These are phyloP conservation scores for Enterospora canceri DNA, from an alignment of 371 early-diverging fungal species.

Conservation along the genomic window DNA sequence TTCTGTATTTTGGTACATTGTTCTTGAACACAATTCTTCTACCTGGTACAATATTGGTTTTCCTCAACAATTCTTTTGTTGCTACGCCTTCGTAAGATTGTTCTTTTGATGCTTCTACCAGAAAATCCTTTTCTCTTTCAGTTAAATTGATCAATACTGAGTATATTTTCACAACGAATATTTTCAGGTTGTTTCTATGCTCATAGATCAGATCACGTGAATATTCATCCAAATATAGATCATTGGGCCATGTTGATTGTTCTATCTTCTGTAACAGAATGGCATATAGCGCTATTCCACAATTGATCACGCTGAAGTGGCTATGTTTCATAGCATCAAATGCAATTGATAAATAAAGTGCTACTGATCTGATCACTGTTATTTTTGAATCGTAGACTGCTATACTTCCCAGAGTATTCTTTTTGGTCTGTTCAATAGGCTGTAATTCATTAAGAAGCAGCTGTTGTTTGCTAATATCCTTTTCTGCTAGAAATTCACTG, in stretches of 20 bases:
- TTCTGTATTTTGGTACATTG: not conserved
- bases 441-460: not conserved
- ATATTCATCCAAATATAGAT: not conserved
- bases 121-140: not conserved
- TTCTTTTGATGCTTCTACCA: not conserved
- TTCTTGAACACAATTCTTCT: not conserved
- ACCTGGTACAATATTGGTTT: not conserved
- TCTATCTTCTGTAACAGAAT: conserved; percentile 3
- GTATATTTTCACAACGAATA: not conserved
- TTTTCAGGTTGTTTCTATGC: not conserved
- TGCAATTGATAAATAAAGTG: conserved; percentile 1
- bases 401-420: too few species aligned
- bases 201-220: not conserved
- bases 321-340: not conserved
- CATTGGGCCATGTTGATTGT: not conserved
- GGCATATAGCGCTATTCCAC: not conserved
- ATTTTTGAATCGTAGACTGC: too few species aligned
- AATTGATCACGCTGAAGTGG: conserved; percentile 4
- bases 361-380: not conserved
- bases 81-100: not conserved
- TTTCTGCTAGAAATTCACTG: not conserved
- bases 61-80: not conserved
- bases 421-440: not conserved
- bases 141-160: not conserved
- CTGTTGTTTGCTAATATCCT: not conserved